These are phyloP conservation scores for Solioccasus polychromus DNA, from an alignment of 768 basidiomycete genomes.

Conservation along the genomic window DNA sequence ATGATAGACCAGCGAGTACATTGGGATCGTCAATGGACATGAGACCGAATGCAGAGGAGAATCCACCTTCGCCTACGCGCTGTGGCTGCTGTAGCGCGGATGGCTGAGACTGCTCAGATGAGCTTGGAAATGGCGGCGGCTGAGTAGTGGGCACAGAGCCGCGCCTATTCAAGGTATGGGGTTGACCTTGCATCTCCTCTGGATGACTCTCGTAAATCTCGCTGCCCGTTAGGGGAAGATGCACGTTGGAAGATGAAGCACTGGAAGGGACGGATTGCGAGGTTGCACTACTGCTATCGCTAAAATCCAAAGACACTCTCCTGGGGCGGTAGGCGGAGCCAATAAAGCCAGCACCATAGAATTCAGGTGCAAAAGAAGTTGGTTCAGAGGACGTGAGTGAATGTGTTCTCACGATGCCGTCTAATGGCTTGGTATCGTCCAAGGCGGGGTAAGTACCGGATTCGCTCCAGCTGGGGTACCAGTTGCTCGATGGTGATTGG, in stretches of 20 bases:
- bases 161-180: too few species aligned
- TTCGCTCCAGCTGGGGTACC: constrained; percentile 29
- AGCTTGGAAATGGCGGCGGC: constrained; percentile 3
- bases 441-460: constrained; percentile 18
- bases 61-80: constrained; percentile 35
- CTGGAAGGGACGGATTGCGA: constrained; percentile 50
- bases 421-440: constrained; percentile 31
- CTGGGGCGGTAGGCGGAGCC: constrained; percentile 31
- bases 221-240: constrained; percentile 41
- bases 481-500: constrained; percentile 15
- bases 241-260: constrained; percentile 50
- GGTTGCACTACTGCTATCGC: constrained; percentile 43
- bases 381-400: constrained; percentile 23
- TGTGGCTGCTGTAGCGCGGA: constrained; percentile 12
- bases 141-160: constrained; percentile 16
- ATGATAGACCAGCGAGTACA: constrained; percentile 58
- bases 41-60: constrained; percentile 67
- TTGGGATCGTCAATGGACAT: constrained; percentile 75
- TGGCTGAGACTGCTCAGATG: constrained; percentile 6
- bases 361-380: constrained; percentile 18
- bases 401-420: constrained; percentile 16
- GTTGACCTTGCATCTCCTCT: constrained; percentile 26
- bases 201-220: constrained; percentile 28
- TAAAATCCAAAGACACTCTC: constrained; percentile 36
- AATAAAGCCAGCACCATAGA: constrained; percentile 17